phyloP scores from a whole-genome alignment of 1,284 basidiomycete genomes.

The Cryptococcus neoformans region DNA sequence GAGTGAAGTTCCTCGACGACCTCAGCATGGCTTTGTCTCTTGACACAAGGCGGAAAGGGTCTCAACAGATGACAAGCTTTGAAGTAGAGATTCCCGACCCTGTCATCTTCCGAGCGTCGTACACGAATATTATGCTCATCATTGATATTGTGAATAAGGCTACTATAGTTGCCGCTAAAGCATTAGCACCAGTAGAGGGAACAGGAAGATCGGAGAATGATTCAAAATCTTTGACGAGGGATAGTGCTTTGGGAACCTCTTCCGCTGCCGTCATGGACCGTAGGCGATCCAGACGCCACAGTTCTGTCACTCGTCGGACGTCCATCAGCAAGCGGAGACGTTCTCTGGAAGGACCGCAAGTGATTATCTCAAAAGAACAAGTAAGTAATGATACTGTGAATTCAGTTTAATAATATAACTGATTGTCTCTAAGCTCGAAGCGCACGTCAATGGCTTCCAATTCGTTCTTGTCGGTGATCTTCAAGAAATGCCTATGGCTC shows the following conservation, averaged over 20 bases:
- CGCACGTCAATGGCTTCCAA: constrained; percentile 83
- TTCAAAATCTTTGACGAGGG: background rate
- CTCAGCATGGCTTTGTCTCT: constrained; percentile 83
- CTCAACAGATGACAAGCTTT: constrained; percentile 76
- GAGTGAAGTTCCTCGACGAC: constrained; percentile 89
- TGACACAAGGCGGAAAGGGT: constrained; percentile 71
- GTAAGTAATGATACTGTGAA: constrained; percentile 48
- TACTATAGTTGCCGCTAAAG: constrained; percentile 57
- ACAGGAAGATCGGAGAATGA: background rate
- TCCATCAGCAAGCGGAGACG: constrained; percentile 54
- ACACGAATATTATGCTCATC: constrained; percentile 89
- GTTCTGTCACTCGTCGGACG: constrained; percentile 21
- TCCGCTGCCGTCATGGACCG: constrained; percentile 14
- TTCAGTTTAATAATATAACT: background rate
- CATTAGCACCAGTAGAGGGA: constrained; percentile 22
- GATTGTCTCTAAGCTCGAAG: constrained; percentile 57
- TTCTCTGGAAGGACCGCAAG: constrained; percentile 51
- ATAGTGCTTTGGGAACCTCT: constrained; percentile 13
- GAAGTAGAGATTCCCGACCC: constrained; percentile 75
- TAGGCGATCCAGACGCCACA: constrained; percentile 7
- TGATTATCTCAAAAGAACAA: constrained; percentile 76
- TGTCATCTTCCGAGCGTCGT: constrained; percentile 87
- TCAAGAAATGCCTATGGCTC: constrained; percentile 91
- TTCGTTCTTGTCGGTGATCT: constrained; percentile 92
- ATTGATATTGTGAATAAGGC: constrained; percentile 86